A percentile compares a stretch with the other conserved stretches of the same genome.
These are phyloP conservation scores for Dalbergia cultrata DNA, from an alignment of 306 rosid species.

Conservation along the genomic window DNA sequence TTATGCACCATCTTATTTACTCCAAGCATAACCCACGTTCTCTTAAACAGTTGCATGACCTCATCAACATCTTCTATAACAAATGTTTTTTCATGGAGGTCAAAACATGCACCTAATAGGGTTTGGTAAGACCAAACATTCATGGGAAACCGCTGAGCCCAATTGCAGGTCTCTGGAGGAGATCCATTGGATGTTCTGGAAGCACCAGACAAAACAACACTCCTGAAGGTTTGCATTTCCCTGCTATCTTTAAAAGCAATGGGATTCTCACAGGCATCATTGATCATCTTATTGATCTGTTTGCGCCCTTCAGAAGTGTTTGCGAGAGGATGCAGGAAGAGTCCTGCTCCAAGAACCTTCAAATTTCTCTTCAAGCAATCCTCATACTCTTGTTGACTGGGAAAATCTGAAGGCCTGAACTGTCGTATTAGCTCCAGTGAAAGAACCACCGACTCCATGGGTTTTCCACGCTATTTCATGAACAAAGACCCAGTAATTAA, in stretches of 20 bases:
- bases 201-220: constrained; percentile 73
- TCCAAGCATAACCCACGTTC: constrained; percentile 93
- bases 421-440: constrained; percentile 90
- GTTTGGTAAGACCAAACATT: constrained; percentile 89
- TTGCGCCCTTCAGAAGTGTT: constrained; percentile 55
- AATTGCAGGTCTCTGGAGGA: constrained; percentile 70
- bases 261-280: constrained; percentile 73
- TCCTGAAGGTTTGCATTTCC: constrained; percentile 66
- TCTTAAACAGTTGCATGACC: constrained; percentile 88
- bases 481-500: constrained; percentile 43
- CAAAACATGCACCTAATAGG: constrained; percentile 90
- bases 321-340: constrained; percentile 71
- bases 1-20: constrained; percentile 82
- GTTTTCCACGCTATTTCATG: constrained; percentile 81
- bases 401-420: constrained; percentile 77
- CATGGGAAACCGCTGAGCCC: constrained; percentile 97
- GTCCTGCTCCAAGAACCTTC: constrained; percentile 86
- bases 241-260: constrained; percentile 61
- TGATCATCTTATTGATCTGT: constrained; percentile 64
- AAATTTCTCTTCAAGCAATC: constrained; percentile 83
- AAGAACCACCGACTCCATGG: constrained; percentile 83
- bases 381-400: constrained; percentile 74
- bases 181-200: constrained; percentile 79
- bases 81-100: constrained; percentile 66
- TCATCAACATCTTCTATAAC: constrained; percentile 95